Evolutionary conservation across 257 asterid species (phyloP).

Genomic region (Rehmannia glutinosa): DNA sequence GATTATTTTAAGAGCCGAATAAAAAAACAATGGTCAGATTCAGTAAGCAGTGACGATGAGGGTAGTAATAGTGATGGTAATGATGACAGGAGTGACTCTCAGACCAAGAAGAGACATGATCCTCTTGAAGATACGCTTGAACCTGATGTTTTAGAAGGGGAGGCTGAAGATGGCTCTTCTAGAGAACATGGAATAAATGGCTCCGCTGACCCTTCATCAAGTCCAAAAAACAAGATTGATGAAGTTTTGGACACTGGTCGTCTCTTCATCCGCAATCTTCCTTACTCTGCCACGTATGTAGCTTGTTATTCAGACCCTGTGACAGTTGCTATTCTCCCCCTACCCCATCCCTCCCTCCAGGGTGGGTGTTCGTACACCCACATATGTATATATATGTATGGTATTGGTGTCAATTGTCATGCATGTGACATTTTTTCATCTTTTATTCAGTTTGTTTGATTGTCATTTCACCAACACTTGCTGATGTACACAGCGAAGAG

Average conservation of each 20-base stretch:
- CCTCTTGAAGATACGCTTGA: conserved; percentile 27
- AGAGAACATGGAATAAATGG: conserved; percentile 30
- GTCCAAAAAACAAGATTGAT: conserved; percentile 34
- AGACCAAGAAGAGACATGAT: conserved; percentile 14
- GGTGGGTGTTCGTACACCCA: neutral
- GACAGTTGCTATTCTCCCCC: neutral
- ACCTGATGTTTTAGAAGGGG: conserved; percentile 28
- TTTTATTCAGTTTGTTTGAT: neutral
- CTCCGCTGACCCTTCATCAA: conserved; percentile 34
- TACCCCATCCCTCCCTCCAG: neutral
- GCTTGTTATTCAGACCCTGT: neutral
- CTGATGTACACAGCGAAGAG: conserved; percentile 60
- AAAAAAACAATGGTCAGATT: conserved; percentile 65
- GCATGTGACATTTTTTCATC: neutral
- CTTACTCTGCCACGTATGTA: conserved; percentile 79
- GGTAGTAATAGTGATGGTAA: conserved; percentile 26
- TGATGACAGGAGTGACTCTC: conserved; percentile 21
- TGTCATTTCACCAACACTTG: conserved; percentile 1
- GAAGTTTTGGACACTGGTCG: conserved; percentile 62
- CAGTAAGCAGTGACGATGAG: conserved; percentile 57
- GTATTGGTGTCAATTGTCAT: neutral
- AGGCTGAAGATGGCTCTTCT: conserved; percentile 32
- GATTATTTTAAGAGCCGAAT: conserved; percentile 79
- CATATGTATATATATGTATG: neutral
- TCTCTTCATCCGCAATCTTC: conserved; percentile 79